Base-by-base conservation (phyloP, 2,329 filamentous ascomycete genomes). In the Pseudophaeomoniella oleicola region DNA sequence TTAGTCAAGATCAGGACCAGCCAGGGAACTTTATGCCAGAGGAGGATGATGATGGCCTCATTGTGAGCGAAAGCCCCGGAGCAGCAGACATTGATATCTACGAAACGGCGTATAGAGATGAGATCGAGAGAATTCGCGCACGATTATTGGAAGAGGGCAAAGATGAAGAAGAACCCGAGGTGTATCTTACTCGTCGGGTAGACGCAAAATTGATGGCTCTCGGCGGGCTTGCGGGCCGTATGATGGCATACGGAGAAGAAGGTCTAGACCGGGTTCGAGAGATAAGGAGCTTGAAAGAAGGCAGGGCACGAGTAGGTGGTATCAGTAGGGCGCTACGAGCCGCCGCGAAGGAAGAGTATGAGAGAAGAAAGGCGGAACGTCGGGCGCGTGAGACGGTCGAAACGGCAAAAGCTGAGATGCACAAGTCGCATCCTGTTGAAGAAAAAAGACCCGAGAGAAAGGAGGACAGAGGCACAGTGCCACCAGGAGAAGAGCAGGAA, bases 11-110 rank as follows among this genome's bases (percentile, higher is more conserved):
- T 2, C 63, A 63, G 13, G 47, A 53, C n/a, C 46, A 55, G 4
- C 39, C 44, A 34, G 35, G 37, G 5, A 39, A 43, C 11, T 46
- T 45, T 30, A 19, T 49, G 4, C 37, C 43, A 2, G 48, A 52
- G 29, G 52, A 56, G 15, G 45, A 47, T 32, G 45, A 47, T 32
- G 42, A 43, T 32, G 46, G 49, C 15, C 58, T 53, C 15, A 54
- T 79, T 3, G 77, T 94, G 30, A 83, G 82, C 18, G 86, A 94
- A 56, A 92, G 83, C 1, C 88, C 88, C 2, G 79, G 79, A 0
- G 80, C 78, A 1, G 81, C 83, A 4, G 85, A 92, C 41, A 84
- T 84, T 47, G 78, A 90, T 51, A 79, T 96, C 39, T 94, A 94
- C 55, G 84, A 93, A 54, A 75, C 72, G 1, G 88, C 88, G 0